phyloP scores from a whole-genome alignment of 305 asterid species.

The Solanum aculeatissimum region DNA sequence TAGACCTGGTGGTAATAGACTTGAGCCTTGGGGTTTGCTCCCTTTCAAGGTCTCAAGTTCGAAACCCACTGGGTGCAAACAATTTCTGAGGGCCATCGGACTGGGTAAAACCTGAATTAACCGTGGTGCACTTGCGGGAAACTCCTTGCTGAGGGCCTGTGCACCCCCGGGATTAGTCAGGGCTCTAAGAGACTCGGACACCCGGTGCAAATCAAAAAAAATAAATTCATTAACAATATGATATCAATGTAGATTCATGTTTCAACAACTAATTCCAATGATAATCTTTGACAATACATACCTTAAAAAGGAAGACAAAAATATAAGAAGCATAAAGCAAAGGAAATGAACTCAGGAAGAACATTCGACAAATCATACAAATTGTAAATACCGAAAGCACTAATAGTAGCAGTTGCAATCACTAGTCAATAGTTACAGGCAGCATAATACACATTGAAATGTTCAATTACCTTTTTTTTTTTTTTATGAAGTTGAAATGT shows the following conservation, averaged over 20 bases:
- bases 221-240: background rate
- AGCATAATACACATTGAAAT: background rate
- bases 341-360: background rate
- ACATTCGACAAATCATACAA: background rate
- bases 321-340: background rate
- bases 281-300: background rate
- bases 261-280: background rate
- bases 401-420: background rate
- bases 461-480: constrained; percentile 24
- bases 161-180: too few species aligned
- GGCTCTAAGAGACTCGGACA: too few species aligned
- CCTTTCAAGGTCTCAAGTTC: too few species aligned
- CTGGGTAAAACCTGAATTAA: too few species aligned
- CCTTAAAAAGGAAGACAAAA: background rate
- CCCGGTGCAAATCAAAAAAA: too few species aligned
- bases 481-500: background rate
- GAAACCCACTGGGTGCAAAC: too few species aligned
- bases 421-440: background rate
- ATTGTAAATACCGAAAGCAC: background rate
- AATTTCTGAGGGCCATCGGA: too few species aligned
- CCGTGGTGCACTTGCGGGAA: too few species aligned
- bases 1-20: too few species aligned
- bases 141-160: too few species aligned
- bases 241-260: background rate
- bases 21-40: too few species aligned